phyloP scores from a whole-genome alignment of 2,329 filamentous ascomycete species.

The Triangularia setosa region DNA sequence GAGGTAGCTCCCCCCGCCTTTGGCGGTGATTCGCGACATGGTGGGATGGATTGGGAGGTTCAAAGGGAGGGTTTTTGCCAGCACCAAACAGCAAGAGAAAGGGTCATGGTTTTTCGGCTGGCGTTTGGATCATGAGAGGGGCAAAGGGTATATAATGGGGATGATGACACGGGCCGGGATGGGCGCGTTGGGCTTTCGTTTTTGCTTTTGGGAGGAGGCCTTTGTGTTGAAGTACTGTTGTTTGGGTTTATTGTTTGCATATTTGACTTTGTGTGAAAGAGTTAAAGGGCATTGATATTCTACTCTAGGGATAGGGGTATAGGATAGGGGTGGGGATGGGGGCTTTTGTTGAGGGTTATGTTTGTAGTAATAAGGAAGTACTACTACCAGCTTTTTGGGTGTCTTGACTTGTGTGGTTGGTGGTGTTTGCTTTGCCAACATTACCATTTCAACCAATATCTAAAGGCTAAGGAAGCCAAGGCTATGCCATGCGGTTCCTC shows the following conservation, averaged over 20 bases:
- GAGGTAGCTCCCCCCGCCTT: neutral
- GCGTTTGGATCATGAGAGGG: neutral
- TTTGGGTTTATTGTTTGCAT: neutral
- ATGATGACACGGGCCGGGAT: neutral
- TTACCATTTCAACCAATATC: too few relatives aligned
- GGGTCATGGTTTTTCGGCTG: neutral
- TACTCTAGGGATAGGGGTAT: neutral
- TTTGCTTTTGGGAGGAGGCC: neutral
- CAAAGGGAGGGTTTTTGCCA: neutral
- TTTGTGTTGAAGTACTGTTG: neutral
- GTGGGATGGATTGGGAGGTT: neutral
- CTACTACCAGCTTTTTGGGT: neutral
- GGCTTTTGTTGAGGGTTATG: neutral
- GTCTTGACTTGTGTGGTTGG: too few relatives aligned
- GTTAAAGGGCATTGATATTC: neutral
- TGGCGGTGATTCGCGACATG: slow-evolving; percentile 2
- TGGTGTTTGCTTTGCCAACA: too few relatives aligned
- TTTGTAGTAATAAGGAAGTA: neutral
- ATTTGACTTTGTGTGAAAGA: neutral
- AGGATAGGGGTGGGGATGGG: too few relatives aligned
- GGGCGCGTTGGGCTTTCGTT: neutral
- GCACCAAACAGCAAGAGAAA: neutral
- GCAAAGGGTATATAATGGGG: neutral
- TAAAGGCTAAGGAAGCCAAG: too few relatives aligned
- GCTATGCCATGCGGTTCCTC: too few relatives aligned